Conservation (phyloP, 306 rosid genomes). For the Adenanthera pavonina region DNA sequence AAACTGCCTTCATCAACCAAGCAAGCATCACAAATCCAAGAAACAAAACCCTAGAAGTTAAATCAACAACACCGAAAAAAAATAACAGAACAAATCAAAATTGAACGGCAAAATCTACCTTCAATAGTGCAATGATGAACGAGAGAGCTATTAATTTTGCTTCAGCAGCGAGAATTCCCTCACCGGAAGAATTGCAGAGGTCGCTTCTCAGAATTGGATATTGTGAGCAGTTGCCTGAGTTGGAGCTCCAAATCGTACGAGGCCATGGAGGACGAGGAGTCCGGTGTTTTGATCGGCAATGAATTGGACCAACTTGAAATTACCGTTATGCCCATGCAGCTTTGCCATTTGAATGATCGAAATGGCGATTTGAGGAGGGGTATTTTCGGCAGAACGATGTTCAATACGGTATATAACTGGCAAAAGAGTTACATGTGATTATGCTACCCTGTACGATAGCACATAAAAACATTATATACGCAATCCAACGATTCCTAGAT, state of each 20-base stretch:
- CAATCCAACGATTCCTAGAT: background rate
- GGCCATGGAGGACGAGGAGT: conserved; percentile 76
- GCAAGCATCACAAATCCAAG: conserved; percentile 41
- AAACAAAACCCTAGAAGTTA: conserved; percentile 62
- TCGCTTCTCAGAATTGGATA: conserved; percentile 38
- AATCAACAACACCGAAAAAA: conserved; percentile 36
- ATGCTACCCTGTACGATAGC: conserved; percentile 31
- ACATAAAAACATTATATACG: conserved; percentile 19
- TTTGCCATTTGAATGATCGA: background rate
- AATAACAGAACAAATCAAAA: conserved; percentile 33
- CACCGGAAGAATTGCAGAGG: conserved; percentile 33
- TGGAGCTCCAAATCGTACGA: conserved; percentile 70
- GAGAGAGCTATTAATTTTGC: conserved; percentile 34
- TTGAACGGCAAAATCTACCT: conserved; percentile 47
- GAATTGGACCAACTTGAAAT: conserved; percentile 46
- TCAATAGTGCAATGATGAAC: conserved; percentile 38
- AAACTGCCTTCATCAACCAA: conserved; percentile 21
- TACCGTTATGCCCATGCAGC: conserved; percentile 57
- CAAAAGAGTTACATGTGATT: conserved; percentile 40
- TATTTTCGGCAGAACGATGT: background rate
- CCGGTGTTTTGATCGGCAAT: conserved; percentile 87
- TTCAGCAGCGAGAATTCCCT: conserved; percentile 33
- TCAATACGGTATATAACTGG: conserved; percentile 46
- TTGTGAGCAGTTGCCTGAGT: conserved; percentile 49
- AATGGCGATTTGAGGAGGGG: conserved; percentile 29